These are phyloP conservation scores for Celoporthe dispersa DNA, from an alignment of 2,329 filamentous ascomycete genomes.

Conservation along the genomic window DNA sequence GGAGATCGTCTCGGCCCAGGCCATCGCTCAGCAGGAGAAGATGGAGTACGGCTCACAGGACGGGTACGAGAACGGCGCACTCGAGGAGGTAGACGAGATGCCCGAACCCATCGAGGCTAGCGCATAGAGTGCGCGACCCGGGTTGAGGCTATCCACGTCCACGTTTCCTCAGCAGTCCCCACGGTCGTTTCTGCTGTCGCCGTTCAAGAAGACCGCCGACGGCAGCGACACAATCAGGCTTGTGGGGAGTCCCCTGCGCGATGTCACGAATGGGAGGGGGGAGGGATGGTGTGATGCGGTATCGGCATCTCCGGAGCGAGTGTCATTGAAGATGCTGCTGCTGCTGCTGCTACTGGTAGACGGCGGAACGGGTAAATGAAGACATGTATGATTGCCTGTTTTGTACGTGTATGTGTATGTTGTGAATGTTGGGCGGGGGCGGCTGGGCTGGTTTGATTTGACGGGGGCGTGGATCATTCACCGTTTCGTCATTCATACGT, in stretches of 20 bases:
- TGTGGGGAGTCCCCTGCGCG: slow-evolving; percentile 25
- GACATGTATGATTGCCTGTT: slow-evolving; percentile 27
- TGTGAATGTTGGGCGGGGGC: slow-evolving; percentile 15
- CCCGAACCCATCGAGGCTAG: slow-evolving; percentile 42
- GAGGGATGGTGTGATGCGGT: slow-evolving; percentile 15
- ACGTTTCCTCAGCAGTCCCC: slow-evolving; percentile 34
- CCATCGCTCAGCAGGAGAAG: slow-evolving; percentile 93
- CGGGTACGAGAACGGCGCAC: slow-evolving; percentile 51
- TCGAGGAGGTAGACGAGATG: slow-evolving; percentile 57
- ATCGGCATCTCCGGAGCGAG: slow-evolving; percentile 23
- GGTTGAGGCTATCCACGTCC: slow-evolving; percentile 28
- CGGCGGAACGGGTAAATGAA: slow-evolving; percentile 25
- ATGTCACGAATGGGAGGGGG: slow-evolving; percentile 33
- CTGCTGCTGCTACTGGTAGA: neutral
- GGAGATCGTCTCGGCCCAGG: slow-evolving; percentile 97
- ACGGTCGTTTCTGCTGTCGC: slow-evolving; percentile 36
- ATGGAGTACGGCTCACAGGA: slow-evolving; percentile 63
- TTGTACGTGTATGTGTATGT: slow-evolving; percentile 28
- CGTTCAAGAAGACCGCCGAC: slow-evolving; percentile 30
- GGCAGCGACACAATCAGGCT: slow-evolving; percentile 13
- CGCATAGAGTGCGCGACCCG: slow-evolving; percentile 39
- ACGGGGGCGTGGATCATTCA: slow-evolving; percentile 13
- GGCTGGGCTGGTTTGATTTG: slow-evolving; percentile 11
- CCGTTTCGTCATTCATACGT: slow-evolving; percentile 1
- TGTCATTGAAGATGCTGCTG: slow-evolving; percentile 15